Evolutionary conservation across 2,329 filamentous ascomycete genomes (phyloP), one percentile per base, ranked within the genome.

Genomic region (Botrytis squamosa): DNA sequence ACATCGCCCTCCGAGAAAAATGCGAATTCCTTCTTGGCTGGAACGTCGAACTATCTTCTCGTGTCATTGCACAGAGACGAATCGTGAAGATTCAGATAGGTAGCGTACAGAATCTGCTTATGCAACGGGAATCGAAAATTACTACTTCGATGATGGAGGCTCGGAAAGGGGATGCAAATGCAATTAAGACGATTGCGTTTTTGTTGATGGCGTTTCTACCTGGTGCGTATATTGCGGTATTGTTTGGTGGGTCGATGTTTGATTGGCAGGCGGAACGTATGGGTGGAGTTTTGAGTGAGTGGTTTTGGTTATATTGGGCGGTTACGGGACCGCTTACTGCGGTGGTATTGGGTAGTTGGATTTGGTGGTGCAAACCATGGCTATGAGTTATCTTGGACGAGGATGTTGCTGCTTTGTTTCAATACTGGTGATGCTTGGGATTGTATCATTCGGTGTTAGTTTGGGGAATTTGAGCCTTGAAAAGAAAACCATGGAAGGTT

Each of bases 241-340:
- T 71, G 6, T 71, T 71, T 29, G 64, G 57, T 22, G 52, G 55
- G 2, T 63, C 69, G 36, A 71, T 71, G 69, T 71, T 71, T 63
- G 44, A 71, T 71, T 71, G 57, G 38, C 69, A 63, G 22, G 44
- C 42, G 9, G 22, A 33, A 29, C 20, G 62, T 38, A 8, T 22
- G 33, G 16, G 59, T 3, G 33, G 33, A 0, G 18, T 71, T 20
- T 59, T 71, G 44, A 63, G 55, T 14, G 69, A 71, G 33, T 71
- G 69, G 69, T 71, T 71, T 38, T 71, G 69, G 69, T 29, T 71
- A 16, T 71, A 71, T 49, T 71, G 69, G 69, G 69, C 69, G 6
- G 40, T 71, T 14, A 29, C 59, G 16, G 69, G 69, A 6, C 69
- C 69, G 36, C 59, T 71, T 5, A 71, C 59, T n/a, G 69, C 42